Conservation (phyloP, 2,329 filamentous ascomycete species). For the Fusarium floridanum region DNA sequence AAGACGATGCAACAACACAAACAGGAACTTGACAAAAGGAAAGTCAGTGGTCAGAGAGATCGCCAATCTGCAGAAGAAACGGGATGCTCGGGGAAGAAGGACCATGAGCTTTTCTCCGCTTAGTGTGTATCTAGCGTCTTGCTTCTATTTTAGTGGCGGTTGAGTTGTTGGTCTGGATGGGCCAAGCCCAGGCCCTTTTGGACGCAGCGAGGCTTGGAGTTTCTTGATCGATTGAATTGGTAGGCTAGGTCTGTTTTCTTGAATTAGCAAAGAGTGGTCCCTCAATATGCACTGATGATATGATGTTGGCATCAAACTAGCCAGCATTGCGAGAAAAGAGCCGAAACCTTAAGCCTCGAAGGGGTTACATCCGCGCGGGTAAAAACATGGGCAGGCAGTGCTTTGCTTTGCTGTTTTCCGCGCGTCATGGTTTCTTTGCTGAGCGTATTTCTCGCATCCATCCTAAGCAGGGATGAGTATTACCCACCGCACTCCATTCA, state of each 20-base stretch:
- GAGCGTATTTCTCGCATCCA: neutral
- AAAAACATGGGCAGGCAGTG: neutral
- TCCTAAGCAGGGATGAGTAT: neutral
- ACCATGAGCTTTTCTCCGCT: neutral
- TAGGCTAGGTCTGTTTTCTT: neutral
- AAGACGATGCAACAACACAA: neutral
- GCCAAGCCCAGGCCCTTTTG: neutral
- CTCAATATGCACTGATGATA: neutral
- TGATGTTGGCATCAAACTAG: neutral
- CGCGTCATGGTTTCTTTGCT: too few relatives aligned
- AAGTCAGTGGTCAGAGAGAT: neutral
- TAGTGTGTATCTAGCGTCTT: neutral
- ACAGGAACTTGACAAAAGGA: neutral
- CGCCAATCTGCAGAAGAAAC: neutral
- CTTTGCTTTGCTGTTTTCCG: neutral
- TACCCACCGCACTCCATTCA: neutral
- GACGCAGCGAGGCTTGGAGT: neutral
- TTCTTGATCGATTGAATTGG: neutral
- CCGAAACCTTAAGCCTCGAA: neutral
- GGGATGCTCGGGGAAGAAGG: neutral
- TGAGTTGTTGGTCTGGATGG: neutral
- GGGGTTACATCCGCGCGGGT: slow-evolving; percentile 3
- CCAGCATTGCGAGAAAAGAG: neutral
- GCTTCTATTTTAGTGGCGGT: neutral
- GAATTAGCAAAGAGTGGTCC: neutral